Evolutionary conservation across 2,329 filamentous ascomycete species (phyloP), one percentile per base, ranked within the genome.

Genomic region (Epichloe sibirici): DNA sequence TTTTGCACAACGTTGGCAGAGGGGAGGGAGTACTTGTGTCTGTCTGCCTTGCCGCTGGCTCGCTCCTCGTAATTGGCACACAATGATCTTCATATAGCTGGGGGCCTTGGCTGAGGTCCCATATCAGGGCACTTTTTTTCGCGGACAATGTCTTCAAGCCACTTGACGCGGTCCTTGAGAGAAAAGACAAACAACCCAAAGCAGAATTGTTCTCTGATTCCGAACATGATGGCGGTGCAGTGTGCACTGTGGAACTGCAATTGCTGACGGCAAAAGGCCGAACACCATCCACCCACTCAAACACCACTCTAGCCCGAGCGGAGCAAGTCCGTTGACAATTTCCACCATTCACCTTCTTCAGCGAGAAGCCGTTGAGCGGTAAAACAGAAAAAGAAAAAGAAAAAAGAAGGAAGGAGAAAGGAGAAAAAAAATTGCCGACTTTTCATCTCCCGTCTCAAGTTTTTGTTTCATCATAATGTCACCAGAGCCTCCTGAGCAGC

Each of bases 61-160:
- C 52, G 4, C 35, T 38, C 23, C 15, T 7, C 6, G 34, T 13
- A 15, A 7, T 9, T 8, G 23, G 28, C 28, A 31, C n/a, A n/a
- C 45, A 23, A 3, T 35, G 3, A 17, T 45, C 35, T 3, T 46
- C 15, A 12, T 34, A 50, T 34, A 50, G 12, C 37, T 23, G 4
- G 56, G 55, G 7, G 1, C 53, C 59, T 40, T 58, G 60, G 6
- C 58, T 61, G 0, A 76, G 55, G 42, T 75, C 68, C 25, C 4
- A 76, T 55, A 21, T 71, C 68, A 0, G 73, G 66, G 51, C 73
- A 74, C 48, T 17, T 17, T 17, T 65, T 65, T 28, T 66, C 60
- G 12, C 62, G 63, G 6, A 78, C 53, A 3, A 76, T 67, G 0
- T 66, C 66, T 49, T 78, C 74, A 0, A 77, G 61, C 73, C 74